Percentiles rank a stretch among this genome's conserved stretches.
Conservation (phyloP, 192 early-diverging fungal genomes). For the Oehlia diaphana region DNA sequence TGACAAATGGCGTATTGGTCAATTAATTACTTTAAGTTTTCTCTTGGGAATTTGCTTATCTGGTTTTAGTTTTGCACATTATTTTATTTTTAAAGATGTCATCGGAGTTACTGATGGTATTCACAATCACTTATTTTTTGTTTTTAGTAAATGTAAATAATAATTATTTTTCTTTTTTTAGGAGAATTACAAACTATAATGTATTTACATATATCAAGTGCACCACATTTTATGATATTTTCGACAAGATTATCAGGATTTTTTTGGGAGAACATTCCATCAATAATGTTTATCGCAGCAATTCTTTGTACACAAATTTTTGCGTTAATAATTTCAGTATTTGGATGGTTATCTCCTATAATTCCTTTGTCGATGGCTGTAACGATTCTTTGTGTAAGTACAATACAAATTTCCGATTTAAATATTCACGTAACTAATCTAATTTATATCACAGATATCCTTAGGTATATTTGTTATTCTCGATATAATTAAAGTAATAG, state of each 20-base stretch:
- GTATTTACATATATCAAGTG: constrained; percentile 92
- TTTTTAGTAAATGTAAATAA: not conserved
- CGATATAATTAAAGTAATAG: constrained; percentile 86
- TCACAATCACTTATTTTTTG: not conserved
- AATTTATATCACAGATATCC: constrained; percentile 50
- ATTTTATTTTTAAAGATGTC: not conserved
- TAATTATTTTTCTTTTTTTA: not conserved
- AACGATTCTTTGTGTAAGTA: not conserved
- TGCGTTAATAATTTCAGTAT: constrained; percentile 79
- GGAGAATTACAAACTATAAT: constrained; percentile 80
- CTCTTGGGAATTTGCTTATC: constrained; percentile 59
- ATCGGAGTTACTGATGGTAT: not conserved
- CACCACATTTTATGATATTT: constrained; percentile 94
- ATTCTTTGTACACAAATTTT: constrained; percentile 89
- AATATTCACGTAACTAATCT: not conserved
- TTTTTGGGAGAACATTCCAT: constrained; percentile 87
- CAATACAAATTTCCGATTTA: not conserved
- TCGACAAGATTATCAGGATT: constrained; percentile 82
- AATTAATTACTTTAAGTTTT: constrained; percentile 69
- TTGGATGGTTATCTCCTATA: constrained; percentile 61
- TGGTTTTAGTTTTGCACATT: constrained; percentile 7
- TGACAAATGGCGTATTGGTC: constrained; percentile 95
- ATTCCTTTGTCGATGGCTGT: constrained; percentile 75
- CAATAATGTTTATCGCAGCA: constrained; percentile 72
- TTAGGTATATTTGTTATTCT: constrained; percentile 78